A percentile compares a stretch with the other conserved stretches of the same genome.
These are phyloP conservation scores for Conringia planisiliqua DNA, from an alignment of 345 rosid species.

Conservation along the genomic window DNA sequence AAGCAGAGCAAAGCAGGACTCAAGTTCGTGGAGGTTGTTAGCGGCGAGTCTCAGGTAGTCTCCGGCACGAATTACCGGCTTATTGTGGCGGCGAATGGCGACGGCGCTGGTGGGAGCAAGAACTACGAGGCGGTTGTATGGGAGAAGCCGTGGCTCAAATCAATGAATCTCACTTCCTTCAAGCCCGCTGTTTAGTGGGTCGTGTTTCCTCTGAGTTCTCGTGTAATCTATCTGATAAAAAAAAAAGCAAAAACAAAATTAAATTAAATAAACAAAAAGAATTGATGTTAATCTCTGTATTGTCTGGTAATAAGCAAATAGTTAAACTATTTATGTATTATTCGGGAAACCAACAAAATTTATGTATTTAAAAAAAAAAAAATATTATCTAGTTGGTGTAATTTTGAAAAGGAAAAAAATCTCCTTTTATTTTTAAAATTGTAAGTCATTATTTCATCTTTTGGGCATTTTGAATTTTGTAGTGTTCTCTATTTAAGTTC, in stretches of 20 bases:
- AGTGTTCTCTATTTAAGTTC: too few relatives aligned
- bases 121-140: constrained; percentile 47
- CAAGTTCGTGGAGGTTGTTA: constrained; percentile 31
- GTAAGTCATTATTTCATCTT: too few relatives aligned
- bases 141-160: constrained; percentile 45
- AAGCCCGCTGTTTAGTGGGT: constrained; percentile 1
- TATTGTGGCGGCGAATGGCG: constrained; percentile 18
- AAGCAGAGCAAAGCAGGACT: constrained; percentile 8
- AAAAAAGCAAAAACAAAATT: too few relatives aligned
- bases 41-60: constrained; percentile 54
- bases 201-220: background rate
- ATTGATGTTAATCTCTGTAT: background rate
- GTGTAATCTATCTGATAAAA: background rate
- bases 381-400: too few relatives aligned
- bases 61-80: constrained; percentile 51
- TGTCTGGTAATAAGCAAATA: background rate
- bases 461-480: too few relatives aligned
- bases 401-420: too few relatives aligned
- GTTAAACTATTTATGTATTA: too few relatives aligned
- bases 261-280: background rate
- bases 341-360: too few relatives aligned
- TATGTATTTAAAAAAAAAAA: too few relatives aligned
- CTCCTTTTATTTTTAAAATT: too few relatives aligned
- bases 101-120: background rate
- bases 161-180: constrained; percentile 46